Percentiles rank a stretch among this genome's conserved stretches.
Conservation (phyloP, 306 rosid species). For the Clitoria ternatea region DNA sequence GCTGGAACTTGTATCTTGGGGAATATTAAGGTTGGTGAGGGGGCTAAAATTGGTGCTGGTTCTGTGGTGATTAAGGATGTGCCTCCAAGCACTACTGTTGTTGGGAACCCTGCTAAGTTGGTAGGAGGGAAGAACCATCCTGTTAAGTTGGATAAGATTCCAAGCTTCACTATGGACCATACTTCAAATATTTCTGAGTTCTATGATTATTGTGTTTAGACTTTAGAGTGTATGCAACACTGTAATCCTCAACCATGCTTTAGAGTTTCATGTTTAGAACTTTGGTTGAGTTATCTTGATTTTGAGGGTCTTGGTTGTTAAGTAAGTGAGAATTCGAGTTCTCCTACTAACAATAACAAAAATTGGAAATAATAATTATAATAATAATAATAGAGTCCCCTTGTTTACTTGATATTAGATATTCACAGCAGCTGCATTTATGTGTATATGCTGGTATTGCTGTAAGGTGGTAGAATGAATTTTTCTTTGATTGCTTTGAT, state of each 20-base stretch:
- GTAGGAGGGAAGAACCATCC: conserved; percentile 86
- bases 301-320: conserved; percentile 29
- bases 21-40: conserved; percentile 70
- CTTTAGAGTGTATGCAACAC: too few species aligned
- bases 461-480: not conserved
- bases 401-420: not conserved
- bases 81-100: conserved; percentile 85
- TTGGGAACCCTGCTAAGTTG: conserved; percentile 82
- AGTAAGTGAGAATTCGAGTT: conserved; percentile 45
- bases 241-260: not conserved
- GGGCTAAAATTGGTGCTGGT: conserved; percentile 89
- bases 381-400: conserved; percentile 4
- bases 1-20: conserved; percentile 91
- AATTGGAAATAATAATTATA: too few species aligned
- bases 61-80: conserved; percentile 89
- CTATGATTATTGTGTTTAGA: conserved; percentile 72
- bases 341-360: conserved; percentile 33
- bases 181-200: conserved; percentile 61
- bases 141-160: conserved; percentile 59
- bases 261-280: not conserved
- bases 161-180: conserved; percentile 89
- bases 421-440: conserved; percentile 21
- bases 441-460: not conserved
- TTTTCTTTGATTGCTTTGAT: not conserved
- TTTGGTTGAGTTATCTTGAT: not conserved